phyloP scores from a whole-genome alignment of 2,329 filamentous ascomycete genomes.

The Alternaria postmessia region DNA sequence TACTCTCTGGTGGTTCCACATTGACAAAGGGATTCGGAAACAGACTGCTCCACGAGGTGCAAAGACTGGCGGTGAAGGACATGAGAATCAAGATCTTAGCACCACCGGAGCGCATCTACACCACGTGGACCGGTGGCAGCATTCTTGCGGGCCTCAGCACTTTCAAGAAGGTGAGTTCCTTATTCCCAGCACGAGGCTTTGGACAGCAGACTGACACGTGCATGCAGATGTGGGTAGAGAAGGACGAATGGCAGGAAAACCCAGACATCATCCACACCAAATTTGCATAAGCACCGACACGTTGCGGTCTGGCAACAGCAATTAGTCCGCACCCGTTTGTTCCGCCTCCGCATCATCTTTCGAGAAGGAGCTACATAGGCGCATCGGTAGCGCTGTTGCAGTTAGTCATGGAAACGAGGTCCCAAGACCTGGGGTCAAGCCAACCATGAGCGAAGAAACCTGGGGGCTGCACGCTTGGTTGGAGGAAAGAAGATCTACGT shows the following conservation, averaged over 20 bases:
- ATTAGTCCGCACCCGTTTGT: slow-evolving; percentile 37
- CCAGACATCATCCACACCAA: slow-evolving; percentile 99
- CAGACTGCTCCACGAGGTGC: slow-evolving; percentile 88
- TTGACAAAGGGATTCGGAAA: slow-evolving; percentile 97
- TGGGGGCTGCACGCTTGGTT: slow-evolving; percentile 29
- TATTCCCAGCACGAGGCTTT: slow-evolving; percentile 9
- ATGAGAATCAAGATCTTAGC: slow-evolving; percentile 99
- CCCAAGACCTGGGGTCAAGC: slow-evolving; percentile 28
- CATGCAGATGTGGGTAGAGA: slow-evolving; percentile 96
- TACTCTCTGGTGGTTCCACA: slow-evolving; percentile 94
- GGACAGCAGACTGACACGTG: slow-evolving; percentile 38
- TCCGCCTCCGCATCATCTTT: slow-evolving; percentile 43
- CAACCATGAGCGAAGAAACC: slow-evolving; percentile 31
- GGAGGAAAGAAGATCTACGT: slow-evolving; percentile 31
- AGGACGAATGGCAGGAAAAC: slow-evolving; percentile 99
- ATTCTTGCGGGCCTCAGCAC: slow-evolving; percentile 97
- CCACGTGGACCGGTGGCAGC: slow-evolving; percentile 98
- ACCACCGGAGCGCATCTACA: slow-evolving; percentile 96
- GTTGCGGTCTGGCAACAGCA: slow-evolving; percentile 43
- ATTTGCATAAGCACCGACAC: slow-evolving; percentile 70
- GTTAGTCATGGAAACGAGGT: slow-evolving; percentile 50
- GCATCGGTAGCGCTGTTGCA: slow-evolving; percentile 18
- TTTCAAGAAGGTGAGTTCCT: slow-evolving; percentile 84
- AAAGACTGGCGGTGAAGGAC: slow-evolving; percentile 93
- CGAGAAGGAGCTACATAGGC: slow-evolving; percentile 36